A percentile compares a stretch with the other conserved stretches of the same genome.
phyloP scores from a whole-genome alignment of 2,329 filamentous ascomycete genomes.

The Coniochaeta ligniaria region DNA sequence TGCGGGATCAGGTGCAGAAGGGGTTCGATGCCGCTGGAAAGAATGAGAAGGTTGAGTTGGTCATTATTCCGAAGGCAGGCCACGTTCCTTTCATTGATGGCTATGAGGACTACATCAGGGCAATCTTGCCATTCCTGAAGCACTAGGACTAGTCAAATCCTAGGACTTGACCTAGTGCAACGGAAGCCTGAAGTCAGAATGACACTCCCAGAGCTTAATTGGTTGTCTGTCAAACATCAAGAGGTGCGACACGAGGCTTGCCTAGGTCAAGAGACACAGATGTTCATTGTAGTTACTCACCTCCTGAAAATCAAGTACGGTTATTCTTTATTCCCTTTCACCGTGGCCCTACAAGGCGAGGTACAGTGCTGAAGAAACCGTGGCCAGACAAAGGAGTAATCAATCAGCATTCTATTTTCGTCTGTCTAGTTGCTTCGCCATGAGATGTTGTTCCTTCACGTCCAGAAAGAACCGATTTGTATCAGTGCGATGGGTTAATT shows the following conservation, averaged over 20 bases:
- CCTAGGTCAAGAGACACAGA: not conserved
- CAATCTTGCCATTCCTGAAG: slow-evolving; percentile 16
- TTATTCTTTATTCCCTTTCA: not conserved
- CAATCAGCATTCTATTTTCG: not conserved
- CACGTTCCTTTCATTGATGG: slow-evolving; percentile 32
- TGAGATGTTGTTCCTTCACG: not conserved
- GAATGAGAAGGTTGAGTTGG: slow-evolving; percentile 19
- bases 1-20: slow-evolving; percentile 26
- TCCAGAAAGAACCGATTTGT: not conserved
- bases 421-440: not conserved
- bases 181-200: not conserved
- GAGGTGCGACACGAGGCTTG: not conserved
- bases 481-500: not conserved
- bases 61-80: slow-evolving; percentile 26
- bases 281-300: not conserved
- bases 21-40: slow-evolving; percentile 20
- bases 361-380: not conserved
- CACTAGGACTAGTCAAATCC: not conserved
- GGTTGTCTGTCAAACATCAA: not conserved
- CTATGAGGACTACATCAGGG: slow-evolving; percentile 20
- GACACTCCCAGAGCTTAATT: not conserved
- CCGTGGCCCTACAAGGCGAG: not conserved
- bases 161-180: not conserved
- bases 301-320: not conserved
- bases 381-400: not conserved